A percentile compares a stretch with the other conserved stretches of the same genome.
Conservation (phyloP, 305 asterid genomes). For the Solanum hybrid region DNA sequence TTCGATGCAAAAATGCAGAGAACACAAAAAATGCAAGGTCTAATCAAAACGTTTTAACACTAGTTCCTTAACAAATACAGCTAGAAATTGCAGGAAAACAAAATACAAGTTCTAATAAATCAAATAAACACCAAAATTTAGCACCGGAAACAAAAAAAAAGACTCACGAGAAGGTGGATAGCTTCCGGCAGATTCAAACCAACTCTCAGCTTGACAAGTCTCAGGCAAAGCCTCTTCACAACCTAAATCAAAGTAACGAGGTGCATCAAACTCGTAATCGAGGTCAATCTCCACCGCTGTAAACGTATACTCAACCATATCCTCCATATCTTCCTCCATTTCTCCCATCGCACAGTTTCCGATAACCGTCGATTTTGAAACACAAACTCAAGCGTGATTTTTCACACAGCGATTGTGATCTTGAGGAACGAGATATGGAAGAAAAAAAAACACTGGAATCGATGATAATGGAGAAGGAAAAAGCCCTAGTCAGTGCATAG, state of each 20-base stretch:
- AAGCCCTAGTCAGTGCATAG: background rate
- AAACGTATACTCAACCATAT: constrained; percentile 34
- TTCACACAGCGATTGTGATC: background rate
- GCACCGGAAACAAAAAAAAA: background rate
- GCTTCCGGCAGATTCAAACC: constrained; percentile 75
- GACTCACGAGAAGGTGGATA: constrained; percentile 86
- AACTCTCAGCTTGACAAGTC: constrained; percentile 52
- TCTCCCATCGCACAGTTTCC: background rate
- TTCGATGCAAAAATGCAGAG: background rate
- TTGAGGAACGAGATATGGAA: constrained; percentile 1
- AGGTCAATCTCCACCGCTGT: constrained; percentile 74
- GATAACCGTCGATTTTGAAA: background rate
- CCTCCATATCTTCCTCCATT: constrained; percentile 69
- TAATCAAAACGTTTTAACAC: background rate
- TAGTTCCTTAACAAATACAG: background rate
- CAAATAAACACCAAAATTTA: background rate
- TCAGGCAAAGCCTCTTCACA: constrained; percentile 47
- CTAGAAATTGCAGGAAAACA: background rate
- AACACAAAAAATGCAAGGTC: background rate
- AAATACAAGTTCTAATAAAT: background rate
- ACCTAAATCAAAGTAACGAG: constrained; percentile 61
- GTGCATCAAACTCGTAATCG: constrained; percentile 90
- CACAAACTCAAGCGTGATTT: background rate
- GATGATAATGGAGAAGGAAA: background rate
- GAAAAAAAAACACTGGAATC: background rate